Evolutionary conservation across 257 asterid genomes (phyloP), one percentile per base, ranked within the genome.

Genomic region (Anisodus acutangulus): DNA sequence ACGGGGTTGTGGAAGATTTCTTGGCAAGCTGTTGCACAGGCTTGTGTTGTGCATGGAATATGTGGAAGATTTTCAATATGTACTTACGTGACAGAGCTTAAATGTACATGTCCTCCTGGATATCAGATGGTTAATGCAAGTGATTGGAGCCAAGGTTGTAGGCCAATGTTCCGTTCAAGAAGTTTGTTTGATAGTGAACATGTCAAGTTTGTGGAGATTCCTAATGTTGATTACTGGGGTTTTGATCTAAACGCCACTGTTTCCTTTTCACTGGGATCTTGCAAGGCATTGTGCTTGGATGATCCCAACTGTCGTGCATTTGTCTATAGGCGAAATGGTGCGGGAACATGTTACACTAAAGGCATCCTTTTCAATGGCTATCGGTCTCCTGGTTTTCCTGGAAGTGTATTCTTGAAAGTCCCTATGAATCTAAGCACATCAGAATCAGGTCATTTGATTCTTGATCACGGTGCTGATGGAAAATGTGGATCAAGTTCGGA

Each of bases 21-120:
- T 8, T 91, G 97, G 96, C 92, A 88, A 57, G 98, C 97, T 7
- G 35, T 94, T 31, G 78, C 71, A 43, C 90, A 92, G 51, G 90
- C 93, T 5, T 93, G 98, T 66, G 4, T 16, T 8, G 90, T 90
- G 4, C 89, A 81, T 22, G 95, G 95, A 4, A 51, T 93, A n/a
- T 94, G 98, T 37, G 98, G 98, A 60, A 89, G 89, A 83, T 91
- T 91, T 76, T 92, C 90, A 5, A 64, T 94, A 13, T 94, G 97
- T 63, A 92, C 86, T 47, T 93, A 90, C 43, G 74, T 86, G 13
- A 88, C 89, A 0, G 81, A 59, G 13, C 86, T 92, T 0, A 87
- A 19, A 41, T 94, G 98, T 79, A 85, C 90, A 0, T 93, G 97
- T 51, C 95, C 93, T 4, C 95, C 95, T 3, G 97, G 95, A 15